A percentile compares a stretch with the other conserved stretches of the same genome.
These are phyloP conservation scores for Staphylotrichum tortipilum DNA, from an alignment of 495 filamentous ascomycete species.

Conservation along the genomic window DNA sequence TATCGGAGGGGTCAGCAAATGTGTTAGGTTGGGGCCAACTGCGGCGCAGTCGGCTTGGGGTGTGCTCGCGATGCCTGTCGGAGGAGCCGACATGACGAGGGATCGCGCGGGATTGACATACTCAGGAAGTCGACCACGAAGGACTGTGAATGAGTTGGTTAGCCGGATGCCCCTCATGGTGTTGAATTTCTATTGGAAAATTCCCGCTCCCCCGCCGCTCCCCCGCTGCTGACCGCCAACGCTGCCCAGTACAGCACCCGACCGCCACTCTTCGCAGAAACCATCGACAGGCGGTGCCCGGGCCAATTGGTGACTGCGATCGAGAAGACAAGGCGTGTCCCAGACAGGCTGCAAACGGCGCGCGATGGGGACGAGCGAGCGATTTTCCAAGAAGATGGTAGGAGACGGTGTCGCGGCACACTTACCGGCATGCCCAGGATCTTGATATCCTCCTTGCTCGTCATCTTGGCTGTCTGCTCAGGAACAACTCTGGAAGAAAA, in stretches of 20 bases:
- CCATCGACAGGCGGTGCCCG: slow-evolving; percentile 1
- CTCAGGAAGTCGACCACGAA: slow-evolving; percentile 95
- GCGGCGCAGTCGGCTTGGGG: slow-evolving; percentile 33
- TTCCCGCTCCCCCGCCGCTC: neutral
- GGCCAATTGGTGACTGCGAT: slow-evolving; percentile 25
- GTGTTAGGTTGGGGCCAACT: neutral
- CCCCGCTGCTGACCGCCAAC: too few species aligned
- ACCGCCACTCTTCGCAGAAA: slow-evolving; percentile 4
- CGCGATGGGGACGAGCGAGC: slow-evolving; percentile 35
- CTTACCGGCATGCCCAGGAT: slow-evolving; percentile 87
- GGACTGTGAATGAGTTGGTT: slow-evolving; percentile 32
- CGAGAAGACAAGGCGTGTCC: slow-evolving; percentile 5
- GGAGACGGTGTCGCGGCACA: slow-evolving; percentile 11
- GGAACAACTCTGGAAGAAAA: slow-evolving; percentile 40
- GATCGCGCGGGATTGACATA: slow-evolving; percentile 48
- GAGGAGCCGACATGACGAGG: neutral
- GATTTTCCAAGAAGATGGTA: too few species aligned
- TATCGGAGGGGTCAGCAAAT: slow-evolving; percentile 35
- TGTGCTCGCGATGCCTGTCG: neutral
- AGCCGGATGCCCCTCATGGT: slow-evolving; percentile 10
- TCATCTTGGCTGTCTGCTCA: slow-evolving; percentile 53
- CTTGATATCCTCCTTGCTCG: slow-evolving; percentile 32
- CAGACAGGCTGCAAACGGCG: neutral
- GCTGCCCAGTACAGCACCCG: neutral
- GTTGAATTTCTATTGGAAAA: neutral